Percentiles rank a stretch among this genome's conserved stretches.
These are phyloP conservation scores for Tetrastigma voinierianum DNA, from an alignment of 164 flowering plant species.

Conservation along the genomic window DNA sequence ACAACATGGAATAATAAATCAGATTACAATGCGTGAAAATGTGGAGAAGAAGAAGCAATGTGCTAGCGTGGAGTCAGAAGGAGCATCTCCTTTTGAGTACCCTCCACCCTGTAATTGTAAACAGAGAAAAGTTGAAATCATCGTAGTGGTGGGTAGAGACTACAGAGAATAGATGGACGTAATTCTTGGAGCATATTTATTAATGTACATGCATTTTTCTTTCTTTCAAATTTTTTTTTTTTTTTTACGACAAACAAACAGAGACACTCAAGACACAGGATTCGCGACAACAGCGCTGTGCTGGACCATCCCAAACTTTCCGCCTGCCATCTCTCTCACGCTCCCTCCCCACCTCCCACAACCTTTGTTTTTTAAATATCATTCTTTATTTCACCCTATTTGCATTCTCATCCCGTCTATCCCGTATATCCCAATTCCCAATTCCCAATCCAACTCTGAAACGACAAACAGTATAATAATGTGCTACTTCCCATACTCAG, in stretches of 20 bases:
- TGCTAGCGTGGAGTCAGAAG: not conserved
- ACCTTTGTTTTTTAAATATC: not conserved
- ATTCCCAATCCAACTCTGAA: too few relatives aligned
- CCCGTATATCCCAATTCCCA: too few relatives aligned
- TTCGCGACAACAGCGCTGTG: conserved; percentile 11
- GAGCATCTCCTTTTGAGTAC: not conserved
- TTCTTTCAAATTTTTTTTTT: too few relatives aligned
- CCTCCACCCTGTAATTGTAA: not conserved
- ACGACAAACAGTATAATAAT: too few relatives aligned
- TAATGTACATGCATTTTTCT: too few relatives aligned
- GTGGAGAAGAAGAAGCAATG: not conserved
- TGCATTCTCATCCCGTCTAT: not conserved
- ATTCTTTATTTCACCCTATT: not conserved
- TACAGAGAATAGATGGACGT: not conserved
- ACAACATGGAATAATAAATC: not conserved
- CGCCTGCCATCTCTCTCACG: not conserved
- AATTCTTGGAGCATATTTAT: too few relatives aligned
- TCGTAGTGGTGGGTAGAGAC: not conserved
- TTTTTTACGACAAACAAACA: not conserved
- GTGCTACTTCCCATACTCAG: too few relatives aligned
- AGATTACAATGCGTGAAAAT: not conserved
- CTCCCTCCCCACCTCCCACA: too few relatives aligned
- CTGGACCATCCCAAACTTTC: conserved; percentile 1
- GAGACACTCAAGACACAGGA: conserved; percentile 3
- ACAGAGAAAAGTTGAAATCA: not conserved